These are phyloP conservation scores for Hansenula sp. DNA, from an alignment of 1,139 yeast genomes.

Conservation along the genomic window DNA sequence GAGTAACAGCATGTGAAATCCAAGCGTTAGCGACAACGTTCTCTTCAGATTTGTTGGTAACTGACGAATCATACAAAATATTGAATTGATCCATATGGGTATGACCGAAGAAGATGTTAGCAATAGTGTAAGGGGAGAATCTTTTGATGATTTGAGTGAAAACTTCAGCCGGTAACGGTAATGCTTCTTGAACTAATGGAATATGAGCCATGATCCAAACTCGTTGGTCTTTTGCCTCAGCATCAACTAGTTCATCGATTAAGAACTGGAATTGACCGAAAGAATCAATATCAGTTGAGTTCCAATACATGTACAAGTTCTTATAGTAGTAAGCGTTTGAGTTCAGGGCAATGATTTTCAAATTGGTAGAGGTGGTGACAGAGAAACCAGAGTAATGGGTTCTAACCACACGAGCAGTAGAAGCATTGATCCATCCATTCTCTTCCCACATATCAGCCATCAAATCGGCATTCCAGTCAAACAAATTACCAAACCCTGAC, in stretches of 20 bases:
- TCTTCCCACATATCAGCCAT: slow-evolving; percentile 57
- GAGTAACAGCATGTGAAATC: slow-evolving; percentile 67
- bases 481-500: slow-evolving; percentile 44
- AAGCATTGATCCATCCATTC: slow-evolving; percentile 39
- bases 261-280: slow-evolving; percentile 65
- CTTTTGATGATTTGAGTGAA: slow-evolving; percentile 58
- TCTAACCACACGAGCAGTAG: slow-evolving; percentile 30
- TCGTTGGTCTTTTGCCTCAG: slow-evolving; percentile 53
- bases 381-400: slow-evolving; percentile 64
- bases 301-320: slow-evolving; percentile 61
- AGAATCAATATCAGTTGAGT: slow-evolving; percentile 51
- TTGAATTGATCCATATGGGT: slow-evolving; percentile 70
- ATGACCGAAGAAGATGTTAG: slow-evolving; percentile 68
- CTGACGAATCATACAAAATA: slow-evolving; percentile 42
- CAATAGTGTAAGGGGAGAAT: slow-evolving; percentile 66
- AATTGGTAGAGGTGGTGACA: slow-evolving; percentile 49
- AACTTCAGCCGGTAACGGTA: slow-evolving; percentile 59
- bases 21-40: slow-evolving; percentile 56
- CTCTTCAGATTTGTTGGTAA: slow-evolving; percentile 33
- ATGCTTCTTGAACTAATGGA: slow-evolving; percentile 56
- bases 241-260: slow-evolving; percentile 54
- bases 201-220: slow-evolving; percentile 75
- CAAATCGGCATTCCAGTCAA: slow-evolving; percentile 57
- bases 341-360: slow-evolving; percentile 62
- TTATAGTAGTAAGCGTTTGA: slow-evolving; percentile 64